Percentiles rank a stretch among this genome's conserved stretches.
These are phyloP conservation scores for Ricinus communis DNA, from an alignment of 345 rosid genomes.

Conservation along the genomic window DNA sequence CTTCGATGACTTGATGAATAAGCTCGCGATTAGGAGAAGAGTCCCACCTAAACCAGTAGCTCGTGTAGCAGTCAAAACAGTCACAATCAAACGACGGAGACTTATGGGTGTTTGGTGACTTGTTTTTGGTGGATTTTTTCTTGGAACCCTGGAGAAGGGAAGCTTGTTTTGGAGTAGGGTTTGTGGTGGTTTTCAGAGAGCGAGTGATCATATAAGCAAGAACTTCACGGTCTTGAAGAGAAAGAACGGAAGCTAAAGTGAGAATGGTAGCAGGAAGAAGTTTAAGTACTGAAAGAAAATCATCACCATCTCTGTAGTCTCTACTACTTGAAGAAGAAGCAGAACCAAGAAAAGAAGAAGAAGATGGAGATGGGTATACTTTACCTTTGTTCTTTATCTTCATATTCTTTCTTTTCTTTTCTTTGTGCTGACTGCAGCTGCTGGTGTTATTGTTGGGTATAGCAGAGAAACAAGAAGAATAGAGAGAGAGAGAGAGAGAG, in stretches of 20 bases:
- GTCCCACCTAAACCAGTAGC: conserved; percentile 92
- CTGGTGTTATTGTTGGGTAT: background rate
- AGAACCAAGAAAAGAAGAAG: conserved; percentile 17
- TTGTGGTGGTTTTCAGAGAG: conserved; percentile 49
- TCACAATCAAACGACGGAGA: conserved; percentile 65
- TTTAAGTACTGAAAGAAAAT: conserved; percentile 44
- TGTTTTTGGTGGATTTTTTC: conserved; percentile 41
- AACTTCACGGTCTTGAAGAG: conserved; percentile 73
- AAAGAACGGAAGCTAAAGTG: conserved; percentile 61
- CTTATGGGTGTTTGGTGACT: conserved; percentile 25
- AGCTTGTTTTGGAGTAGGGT: conserved; percentile 2
- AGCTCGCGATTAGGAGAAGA: conserved; percentile 82
- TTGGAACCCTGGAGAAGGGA: conserved; percentile 24
- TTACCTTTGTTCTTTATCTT: conserved; percentile 86
- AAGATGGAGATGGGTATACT: conserved; percentile 68
- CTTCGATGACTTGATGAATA: conserved; percentile 77
- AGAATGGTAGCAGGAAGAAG: conserved; percentile 78
- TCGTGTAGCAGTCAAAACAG: conserved; percentile 85
- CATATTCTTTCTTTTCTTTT: no score
- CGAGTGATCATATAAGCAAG: conserved; percentile 84
- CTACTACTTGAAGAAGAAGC: conserved; percentile 16
- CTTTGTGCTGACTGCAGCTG: background rate
- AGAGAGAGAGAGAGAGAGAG: background rate
- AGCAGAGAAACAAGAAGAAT: background rate
- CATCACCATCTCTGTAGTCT: conserved; percentile 11